Conservation (phyloP, 176 grass and related monocot genomes). For the Canna indica region DNA sequence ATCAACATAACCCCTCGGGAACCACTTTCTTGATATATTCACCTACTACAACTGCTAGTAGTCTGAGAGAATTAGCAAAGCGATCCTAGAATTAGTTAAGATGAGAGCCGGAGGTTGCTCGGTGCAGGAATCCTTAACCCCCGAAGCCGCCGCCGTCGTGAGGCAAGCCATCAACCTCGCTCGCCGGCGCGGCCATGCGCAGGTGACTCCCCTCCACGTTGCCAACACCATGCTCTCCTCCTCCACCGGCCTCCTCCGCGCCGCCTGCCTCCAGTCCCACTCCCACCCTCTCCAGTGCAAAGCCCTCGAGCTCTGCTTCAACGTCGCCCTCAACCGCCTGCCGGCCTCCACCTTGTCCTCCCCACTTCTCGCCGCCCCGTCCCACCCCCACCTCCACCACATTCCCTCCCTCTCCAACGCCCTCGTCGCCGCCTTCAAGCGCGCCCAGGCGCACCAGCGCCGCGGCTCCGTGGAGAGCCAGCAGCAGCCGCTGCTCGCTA, state of each 20-base stretch:
- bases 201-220: conserved; percentile 93
- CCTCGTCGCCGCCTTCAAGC: conserved; percentile 90
- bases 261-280: conserved; percentile 73
- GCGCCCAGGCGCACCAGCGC: conserved; percentile 90
- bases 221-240: conserved; percentile 88
- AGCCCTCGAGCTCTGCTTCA: conserved; percentile 96
- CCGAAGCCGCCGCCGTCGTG: conserved; percentile 57
- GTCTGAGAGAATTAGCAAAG: too few relatives aligned
- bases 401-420: conserved; percentile 66
- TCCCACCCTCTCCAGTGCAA: conserved; percentile 97
- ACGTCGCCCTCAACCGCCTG: conserved; percentile 87
- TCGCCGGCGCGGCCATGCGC: conserved; percentile 63
- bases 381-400: conserved; percentile 33
- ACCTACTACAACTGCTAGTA: background rate
- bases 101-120: conserved; percentile 95
- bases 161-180: conserved; percentile 79
- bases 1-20: background rate
- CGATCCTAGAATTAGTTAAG: background rate
- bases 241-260: conserved; percentile 52
- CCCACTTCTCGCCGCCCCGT: background rate
- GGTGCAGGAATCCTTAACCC: conserved; percentile 76
- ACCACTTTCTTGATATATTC: background rate
- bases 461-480: conserved; percentile 73
- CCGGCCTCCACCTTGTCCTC: conserved; percentile 57
- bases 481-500: conserved; percentile 79